Evolutionary conservation across 306 rosid genomes (phyloP), one percentile per base, ranked within the genome.

Genomic region (Macrotyloma uniflorum): DNA sequence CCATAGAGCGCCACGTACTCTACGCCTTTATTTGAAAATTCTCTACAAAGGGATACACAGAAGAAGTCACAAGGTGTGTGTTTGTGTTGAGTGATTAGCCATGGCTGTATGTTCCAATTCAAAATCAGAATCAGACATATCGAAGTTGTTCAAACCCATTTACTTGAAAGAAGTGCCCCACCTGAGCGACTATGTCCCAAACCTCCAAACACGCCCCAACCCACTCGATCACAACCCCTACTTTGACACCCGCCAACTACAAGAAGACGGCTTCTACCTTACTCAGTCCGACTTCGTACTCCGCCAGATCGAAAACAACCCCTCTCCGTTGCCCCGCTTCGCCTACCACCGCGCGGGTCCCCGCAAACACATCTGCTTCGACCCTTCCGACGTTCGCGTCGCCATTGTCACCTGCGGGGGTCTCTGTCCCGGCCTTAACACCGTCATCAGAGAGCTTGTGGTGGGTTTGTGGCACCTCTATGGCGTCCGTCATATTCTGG

Each of bases 381-480:
- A 80, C 2, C 78, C 91, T 28, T 32, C 76, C 0, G 22, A 7
- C 6, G 61, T 58, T 0, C 83, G 83, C 45, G 97, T 67, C 10
- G 97, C 94, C n/a, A 86, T 93, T 11, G 96, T 93, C 8, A 77
- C 82, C 4, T 82, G 85, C 57, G 85, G 85, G 3, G 85, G 85
- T 3, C 82, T 82, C 0, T 82, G 85, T 46, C 98, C 98, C 5
- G 97, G 98, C 16, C 66, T 90, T 4, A 93, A 93, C 81, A 93
- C 98, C 23, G 97, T 90, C 22, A 86, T 91, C 47, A 77, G 98
- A 75, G 98, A 93, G 87, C 91, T 93, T 1, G 85, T 82, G 0
- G 75, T 77, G 5, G 82, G 58, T 2, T 10, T 82, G 43, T 90
- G 96, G 96, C 88, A 93, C 3, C 89, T 90, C 64, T 93, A 91